Evolutionary conservation across 768 basidiomycete species (phyloP).

Genomic region (Podaxis sp.): DNA sequence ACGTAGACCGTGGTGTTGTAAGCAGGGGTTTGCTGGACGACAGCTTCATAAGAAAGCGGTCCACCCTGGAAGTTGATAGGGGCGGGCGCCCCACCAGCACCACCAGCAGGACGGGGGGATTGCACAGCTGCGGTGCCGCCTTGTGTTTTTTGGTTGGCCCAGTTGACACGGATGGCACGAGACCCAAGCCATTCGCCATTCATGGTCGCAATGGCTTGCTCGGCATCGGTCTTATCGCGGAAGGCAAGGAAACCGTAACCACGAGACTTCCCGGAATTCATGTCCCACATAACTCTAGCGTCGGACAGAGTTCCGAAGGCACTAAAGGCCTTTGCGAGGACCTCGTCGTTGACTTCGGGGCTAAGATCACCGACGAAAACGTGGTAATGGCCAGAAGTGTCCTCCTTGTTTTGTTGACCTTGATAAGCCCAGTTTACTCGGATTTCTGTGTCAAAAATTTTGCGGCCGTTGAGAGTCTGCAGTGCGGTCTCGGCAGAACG

Average conservation of each 20-base stretch:
- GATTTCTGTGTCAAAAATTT: constrained; percentile 99
- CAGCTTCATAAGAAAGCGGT: constrained; percentile 89
- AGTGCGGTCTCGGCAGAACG: constrained; percentile 98
- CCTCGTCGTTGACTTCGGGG: constrained; percentile 97
- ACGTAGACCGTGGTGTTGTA: constrained; percentile 98
- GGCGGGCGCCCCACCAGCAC: constrained; percentile 69
- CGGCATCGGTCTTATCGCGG: constrained; percentile 98
- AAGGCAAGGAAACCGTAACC: constrained; percentile 99
- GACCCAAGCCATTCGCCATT: constrained; percentile 99
- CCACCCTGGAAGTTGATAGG: constrained; percentile 91
- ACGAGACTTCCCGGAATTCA: constrained; percentile 98
- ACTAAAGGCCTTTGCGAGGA: constrained; percentile 93
- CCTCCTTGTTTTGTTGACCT: constrained; percentile 97
- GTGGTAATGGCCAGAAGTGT: constrained; percentile 95
- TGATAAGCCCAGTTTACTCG: constrained; percentile 99
- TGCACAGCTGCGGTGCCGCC: constrained; percentile 40
- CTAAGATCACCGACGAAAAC: constrained; percentile 99
- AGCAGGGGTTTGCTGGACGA: constrained; percentile 88
- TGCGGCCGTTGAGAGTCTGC: constrained; percentile 96
- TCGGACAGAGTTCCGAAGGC: constrained; percentile 97
- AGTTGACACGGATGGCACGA: constrained; percentile 98
- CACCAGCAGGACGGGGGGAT: constrained; percentile 36
- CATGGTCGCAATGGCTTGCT: constrained; percentile 99
- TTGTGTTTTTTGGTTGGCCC: constrained; percentile 99
- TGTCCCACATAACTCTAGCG: constrained; percentile 99